Conservation (phyloP, 2,329 filamentous ascomycete genomes). For the Neoscytalidium dimidiatum region DNA sequence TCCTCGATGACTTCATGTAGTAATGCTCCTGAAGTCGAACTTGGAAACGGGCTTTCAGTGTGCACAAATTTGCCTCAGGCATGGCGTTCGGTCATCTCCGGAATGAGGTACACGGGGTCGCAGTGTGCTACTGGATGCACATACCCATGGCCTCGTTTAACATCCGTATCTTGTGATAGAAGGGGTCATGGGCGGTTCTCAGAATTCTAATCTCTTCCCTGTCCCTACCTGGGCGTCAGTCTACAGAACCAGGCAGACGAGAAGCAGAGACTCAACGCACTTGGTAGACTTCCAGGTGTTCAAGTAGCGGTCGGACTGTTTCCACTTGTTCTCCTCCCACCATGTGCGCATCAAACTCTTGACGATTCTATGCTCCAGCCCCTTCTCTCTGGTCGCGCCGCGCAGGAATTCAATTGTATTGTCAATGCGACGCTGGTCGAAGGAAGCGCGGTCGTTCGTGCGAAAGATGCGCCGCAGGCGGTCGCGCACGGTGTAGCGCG, state of each 20-base stretch:
- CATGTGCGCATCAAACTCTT: conserved; percentile 63
- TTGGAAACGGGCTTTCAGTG: no score
- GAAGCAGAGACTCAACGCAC: neutral
- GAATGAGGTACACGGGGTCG: neutral
- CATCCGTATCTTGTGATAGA: conserved; percentile 70
- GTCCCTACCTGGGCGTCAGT: neutral
- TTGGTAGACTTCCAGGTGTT: neutral
- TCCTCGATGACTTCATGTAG: conserved; percentile 89
- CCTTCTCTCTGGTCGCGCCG: conserved; percentile 62
- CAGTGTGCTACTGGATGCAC: conserved; percentile 44
- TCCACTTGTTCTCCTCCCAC: conserved; percentile 43
- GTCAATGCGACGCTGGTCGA: conserved; percentile 51
- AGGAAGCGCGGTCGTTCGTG: conserved; percentile 31
- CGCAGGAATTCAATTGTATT: conserved; percentile 72
- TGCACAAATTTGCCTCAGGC: no score
- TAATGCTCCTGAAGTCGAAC: no score
- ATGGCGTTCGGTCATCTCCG: neutral
- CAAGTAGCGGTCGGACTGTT: neutral
- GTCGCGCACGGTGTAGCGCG: conserved; percentile 63
- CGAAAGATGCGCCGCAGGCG: conserved; percentile 45
- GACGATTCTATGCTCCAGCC: conserved; percentile 71
- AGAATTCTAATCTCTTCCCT: neutral
- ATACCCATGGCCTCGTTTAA: conserved; percentile 73
- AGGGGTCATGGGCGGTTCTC: conserved; percentile 57
- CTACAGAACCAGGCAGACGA: no score